Conservation (phyloP, 108 stramenopile species). For the Phaeodactylum tricornutum region DNA sequence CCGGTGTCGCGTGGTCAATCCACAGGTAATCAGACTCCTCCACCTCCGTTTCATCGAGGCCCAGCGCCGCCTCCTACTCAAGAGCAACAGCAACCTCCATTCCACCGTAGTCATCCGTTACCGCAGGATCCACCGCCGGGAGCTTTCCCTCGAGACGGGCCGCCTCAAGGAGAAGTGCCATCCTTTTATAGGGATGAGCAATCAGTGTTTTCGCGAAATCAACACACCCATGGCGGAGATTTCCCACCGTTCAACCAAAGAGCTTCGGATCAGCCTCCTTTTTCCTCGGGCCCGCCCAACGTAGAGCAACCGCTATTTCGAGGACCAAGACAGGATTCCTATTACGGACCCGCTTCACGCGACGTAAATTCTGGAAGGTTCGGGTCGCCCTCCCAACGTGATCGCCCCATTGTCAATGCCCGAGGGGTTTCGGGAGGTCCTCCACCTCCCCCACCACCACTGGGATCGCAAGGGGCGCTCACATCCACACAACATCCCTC, state of each 20-base stretch:
- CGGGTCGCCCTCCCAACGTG: background rate
- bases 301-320: background rate
- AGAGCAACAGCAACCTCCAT: too few relatives aligned
- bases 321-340: background rate
- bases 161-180: too few relatives aligned
- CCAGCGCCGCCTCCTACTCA: too few relatives aligned
- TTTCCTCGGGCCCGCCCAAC: background rate
- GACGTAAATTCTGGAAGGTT: background rate
- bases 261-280: background rate
- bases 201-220: too few relatives aligned
- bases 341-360: background rate
- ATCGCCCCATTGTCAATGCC: background rate
- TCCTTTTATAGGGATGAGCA: too few relatives aligned
- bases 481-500: background rate
- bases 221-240: conserved; percentile 6
- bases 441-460: background rate
- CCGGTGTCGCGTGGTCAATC: too few relatives aligned
- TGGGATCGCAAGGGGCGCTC: background rate
- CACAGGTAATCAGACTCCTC: too few relatives aligned
- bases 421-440: background rate
- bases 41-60: too few relatives aligned
- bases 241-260: background rate
- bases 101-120: too few relatives aligned
- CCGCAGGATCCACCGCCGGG: too few relatives aligned
- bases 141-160: too few relatives aligned